Evolutionary conservation across 2,329 filamentous ascomycete species (phyloP).

Genomic region (Ambrosiella cleistominuta): DNA sequence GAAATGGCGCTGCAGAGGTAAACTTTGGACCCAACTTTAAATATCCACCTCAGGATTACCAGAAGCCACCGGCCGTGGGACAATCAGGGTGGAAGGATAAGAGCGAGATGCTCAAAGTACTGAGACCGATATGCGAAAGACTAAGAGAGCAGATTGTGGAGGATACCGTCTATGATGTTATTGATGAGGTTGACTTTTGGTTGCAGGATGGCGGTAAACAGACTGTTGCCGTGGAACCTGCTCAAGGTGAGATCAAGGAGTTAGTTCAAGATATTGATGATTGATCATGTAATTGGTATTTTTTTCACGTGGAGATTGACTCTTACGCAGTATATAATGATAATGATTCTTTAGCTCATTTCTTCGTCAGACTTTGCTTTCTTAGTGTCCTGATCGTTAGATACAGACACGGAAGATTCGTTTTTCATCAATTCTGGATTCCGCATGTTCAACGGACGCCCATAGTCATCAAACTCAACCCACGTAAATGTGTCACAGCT

Average conservation of each 20-base stretch:
- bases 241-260: conserved; percentile 44
- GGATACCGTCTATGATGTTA: conserved; percentile 78
- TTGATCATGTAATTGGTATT: conserved; percentile 1
- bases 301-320: neutral
- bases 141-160: conserved; percentile 90
- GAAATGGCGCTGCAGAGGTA: conserved; percentile 75
- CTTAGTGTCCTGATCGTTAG: neutral
- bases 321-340: neutral
- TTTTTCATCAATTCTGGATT: neutral
- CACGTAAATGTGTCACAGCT: conserved; percentile 68
- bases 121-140: conserved; percentile 32
- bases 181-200: conserved; percentile 90
- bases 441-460: conserved; percentile 37
- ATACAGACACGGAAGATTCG: neutral
- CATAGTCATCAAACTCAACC: conserved; percentile 76
- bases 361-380: neutral
- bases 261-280: conserved; percentile 42
- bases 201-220: conserved; percentile 44
- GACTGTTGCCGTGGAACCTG: conserved; percentile 28
- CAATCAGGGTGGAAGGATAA: conserved; percentile 14
- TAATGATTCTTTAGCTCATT: neutral
- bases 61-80: conserved; percentile 17
- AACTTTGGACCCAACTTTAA: conserved; percentile 93
- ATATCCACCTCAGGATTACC: conserved; percentile 53
- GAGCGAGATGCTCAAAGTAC: neutral